Conservation (phyloP, 1,284 basidiomycete genomes). For the Hymenochaete sp. region DNA sequence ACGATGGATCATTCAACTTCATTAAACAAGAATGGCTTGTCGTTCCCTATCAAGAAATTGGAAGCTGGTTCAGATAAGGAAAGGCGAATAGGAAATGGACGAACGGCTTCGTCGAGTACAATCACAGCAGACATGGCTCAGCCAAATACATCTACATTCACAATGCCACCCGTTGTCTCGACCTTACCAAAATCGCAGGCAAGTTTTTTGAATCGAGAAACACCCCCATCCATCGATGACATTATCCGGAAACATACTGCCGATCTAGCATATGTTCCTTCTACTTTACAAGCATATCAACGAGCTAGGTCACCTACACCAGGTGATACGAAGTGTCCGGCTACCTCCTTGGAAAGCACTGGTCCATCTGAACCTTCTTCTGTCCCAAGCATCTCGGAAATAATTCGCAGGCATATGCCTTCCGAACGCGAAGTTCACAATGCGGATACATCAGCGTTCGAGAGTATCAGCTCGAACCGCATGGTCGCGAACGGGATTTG, state of each 20-base stretch:
- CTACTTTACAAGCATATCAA: not conserved
- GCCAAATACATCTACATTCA: not conserved
- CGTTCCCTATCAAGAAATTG: no score
- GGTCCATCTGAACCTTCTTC: no score
- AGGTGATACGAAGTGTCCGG: no score
- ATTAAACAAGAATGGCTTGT: slow-evolving; percentile 2
- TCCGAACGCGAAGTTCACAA: no score
- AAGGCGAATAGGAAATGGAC: slow-evolving; percentile 6
- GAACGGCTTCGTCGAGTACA: slow-evolving; percentile 10
- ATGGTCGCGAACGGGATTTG: no score
- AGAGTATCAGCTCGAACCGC: no score
- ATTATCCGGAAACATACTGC: slow-evolving; percentile 17
- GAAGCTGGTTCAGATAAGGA: no score
- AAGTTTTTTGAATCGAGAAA: not conserved
- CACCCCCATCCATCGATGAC: slow-evolving; percentile 19
- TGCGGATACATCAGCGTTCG: no score
- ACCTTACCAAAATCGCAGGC: not conserved
- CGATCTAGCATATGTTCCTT: no score
- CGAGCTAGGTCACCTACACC: slow-evolving; percentile 25
- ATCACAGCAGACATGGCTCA: slow-evolving; percentile 8
- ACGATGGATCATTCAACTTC: not conserved
- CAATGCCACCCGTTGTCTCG: not conserved
- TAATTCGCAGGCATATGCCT: slow-evolving; percentile 67
- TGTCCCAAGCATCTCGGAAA: slow-evolving; percentile 75
- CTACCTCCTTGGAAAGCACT: no score